phyloP scores from a whole-genome alignment of 2,329 filamentous ascomycete genomes.

The Xylogone sp. region DNA sequence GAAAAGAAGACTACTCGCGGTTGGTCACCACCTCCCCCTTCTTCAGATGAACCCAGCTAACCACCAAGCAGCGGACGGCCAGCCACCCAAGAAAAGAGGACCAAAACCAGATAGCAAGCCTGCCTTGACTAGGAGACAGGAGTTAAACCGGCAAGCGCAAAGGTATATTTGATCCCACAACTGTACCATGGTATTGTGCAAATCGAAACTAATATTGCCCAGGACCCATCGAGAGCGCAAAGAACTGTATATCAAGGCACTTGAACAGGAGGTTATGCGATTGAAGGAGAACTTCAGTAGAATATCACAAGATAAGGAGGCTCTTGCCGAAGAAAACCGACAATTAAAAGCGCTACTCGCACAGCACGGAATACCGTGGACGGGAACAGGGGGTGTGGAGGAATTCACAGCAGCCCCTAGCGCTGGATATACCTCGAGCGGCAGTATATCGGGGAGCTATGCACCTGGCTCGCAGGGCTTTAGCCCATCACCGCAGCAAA shows the following conservation, averaged over 20 bases:
- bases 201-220: conserved; percentile 3
- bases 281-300: conserved; percentile 81
- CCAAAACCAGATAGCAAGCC: conserved; percentile 97
- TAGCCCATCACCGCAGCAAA: conserved; percentile 22
- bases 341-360: conserved; percentile 58
- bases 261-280: conserved; percentile 87
- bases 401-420: conserved; percentile 39
- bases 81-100: conserved; percentile 82
- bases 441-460: conserved; percentile 63
- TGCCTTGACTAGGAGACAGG: conserved; percentile 84
- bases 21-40: conserved; percentile 30
- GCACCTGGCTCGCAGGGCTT: conserved; percentile 36
- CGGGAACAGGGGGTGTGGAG: conserved; percentile 24
- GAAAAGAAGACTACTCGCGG: conserved; percentile 79
- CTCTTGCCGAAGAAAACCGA: conserved; percentile 73
- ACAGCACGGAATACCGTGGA: conserved; percentile 47
- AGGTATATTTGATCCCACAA: conserved; percentile 52
- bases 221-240: conserved; percentile 97
- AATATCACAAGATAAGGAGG: conserved; percentile 71
- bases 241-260: conserved; percentile 89
- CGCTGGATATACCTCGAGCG: conserved; percentile 45
- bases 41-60: conserved; percentile 6
- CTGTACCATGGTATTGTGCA: not conserved
- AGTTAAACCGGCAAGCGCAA: conserved; percentile 93
- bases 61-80: conserved; percentile 59